Conservation (phyloP, 1,284 basidiomycete species). For the Microbotryum intermedium region DNA sequence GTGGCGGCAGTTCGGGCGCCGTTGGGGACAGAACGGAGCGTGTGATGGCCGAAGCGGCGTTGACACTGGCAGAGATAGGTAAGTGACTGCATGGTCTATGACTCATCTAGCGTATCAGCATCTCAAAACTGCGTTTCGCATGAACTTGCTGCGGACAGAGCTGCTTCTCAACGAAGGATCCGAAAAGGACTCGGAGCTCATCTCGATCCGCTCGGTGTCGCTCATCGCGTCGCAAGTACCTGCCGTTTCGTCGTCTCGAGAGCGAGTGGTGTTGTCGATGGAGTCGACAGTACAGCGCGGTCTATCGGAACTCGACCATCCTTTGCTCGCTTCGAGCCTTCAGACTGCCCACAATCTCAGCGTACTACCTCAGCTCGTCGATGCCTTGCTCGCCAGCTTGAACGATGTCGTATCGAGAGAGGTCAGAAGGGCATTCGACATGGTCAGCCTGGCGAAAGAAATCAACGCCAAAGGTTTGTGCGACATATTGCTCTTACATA, state of each 20-base stretch:
- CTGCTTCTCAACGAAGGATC: conserved; percentile 10
- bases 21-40: conserved; percentile 66
- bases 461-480: conserved; percentile 59
- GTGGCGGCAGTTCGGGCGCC: not conserved
- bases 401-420: conserved; percentile 64
- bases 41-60: conserved; percentile 75
- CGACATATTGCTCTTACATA: not conserved
- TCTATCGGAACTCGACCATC: conserved; percentile 66
- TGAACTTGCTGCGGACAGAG: conserved; percentile 3
- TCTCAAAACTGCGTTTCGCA: not conserved
- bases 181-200: conserved; percentile 12
- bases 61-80: conserved; percentile 83
- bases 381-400: conserved; percentile 67
- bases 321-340: conserved; percentile 76
- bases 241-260: conserved; percentile 60
- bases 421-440: conserved; percentile 53
- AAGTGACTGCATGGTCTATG: conserved; percentile 33
- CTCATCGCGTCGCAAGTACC: conserved; percentile 61
- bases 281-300: conserved; percentile 74
- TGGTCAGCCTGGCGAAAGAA: conserved; percentile 74
- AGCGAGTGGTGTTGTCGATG: conserved; percentile 70
- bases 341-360: conserved; percentile 91
- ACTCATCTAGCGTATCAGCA: not conserved
- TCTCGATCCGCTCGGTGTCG: conserved; percentile 57
- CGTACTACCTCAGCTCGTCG: conserved; percentile 71